Evolutionary conservation across 164 flowering plant genomes (phyloP).

Genomic region (Tinospora cordifolia): DNA sequence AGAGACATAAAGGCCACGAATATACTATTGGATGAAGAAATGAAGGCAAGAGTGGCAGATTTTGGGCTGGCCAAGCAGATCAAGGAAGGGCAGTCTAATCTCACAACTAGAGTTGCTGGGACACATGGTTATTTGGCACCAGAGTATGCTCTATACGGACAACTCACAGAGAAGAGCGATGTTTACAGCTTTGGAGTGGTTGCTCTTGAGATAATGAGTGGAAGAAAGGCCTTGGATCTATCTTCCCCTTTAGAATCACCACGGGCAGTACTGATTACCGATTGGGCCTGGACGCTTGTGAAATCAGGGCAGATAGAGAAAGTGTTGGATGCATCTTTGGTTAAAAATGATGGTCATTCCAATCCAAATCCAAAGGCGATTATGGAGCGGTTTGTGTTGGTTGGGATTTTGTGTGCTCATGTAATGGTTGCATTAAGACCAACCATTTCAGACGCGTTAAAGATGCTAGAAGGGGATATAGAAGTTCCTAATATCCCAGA

Average conservation of each 20-base stretch:
- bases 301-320: conserved; percentile 45
- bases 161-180: conserved; percentile 81
- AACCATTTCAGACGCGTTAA: conserved; percentile 59
- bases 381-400: conserved; percentile 66
- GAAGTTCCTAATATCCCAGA: conserved; percentile 76
- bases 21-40: conserved; percentile 59
- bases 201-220: conserved; percentile 68
- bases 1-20: conserved; percentile 79
- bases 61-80: conserved; percentile 70
- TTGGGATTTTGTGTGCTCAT: conserved; percentile 83
- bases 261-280: conserved; percentile 48
- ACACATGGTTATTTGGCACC: conserved; percentile 88
- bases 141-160: conserved; percentile 84
- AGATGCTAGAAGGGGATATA: conserved; percentile 86
- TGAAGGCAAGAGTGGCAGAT: conserved; percentile 78
- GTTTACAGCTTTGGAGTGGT: conserved; percentile 84
- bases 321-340: conserved; percentile 43
- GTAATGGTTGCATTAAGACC: conserved; percentile 84
- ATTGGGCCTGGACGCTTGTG: conserved; percentile 80
- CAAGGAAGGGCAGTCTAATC: conserved; percentile 76
- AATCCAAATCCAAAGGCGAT: conserved; percentile 40
- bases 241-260: conserved; percentile 33
- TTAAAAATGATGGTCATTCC: conserved; percentile 23
- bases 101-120: conserved; percentile 79
- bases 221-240: conserved; percentile 72